phyloP scores from a whole-genome alignment of 805 yeast genomes.

The Debaryomyces prosopidis region DNA sequence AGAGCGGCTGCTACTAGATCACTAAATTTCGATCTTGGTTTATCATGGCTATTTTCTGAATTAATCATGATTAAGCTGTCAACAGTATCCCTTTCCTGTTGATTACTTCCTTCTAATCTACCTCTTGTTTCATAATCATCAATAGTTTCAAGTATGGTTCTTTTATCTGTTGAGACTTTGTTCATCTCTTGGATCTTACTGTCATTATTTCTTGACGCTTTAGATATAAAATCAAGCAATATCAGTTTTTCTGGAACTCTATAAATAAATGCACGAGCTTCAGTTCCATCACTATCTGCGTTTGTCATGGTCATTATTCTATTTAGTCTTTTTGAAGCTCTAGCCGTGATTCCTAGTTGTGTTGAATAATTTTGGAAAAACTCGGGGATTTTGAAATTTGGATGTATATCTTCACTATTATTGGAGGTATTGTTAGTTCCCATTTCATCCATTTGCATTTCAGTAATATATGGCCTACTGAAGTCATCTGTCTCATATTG shows the following conservation, averaged over 20 bases:
- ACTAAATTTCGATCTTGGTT: conserved; percentile 41
- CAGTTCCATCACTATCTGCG: conserved; percentile 11
- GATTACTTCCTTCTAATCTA: conserved; percentile 13
- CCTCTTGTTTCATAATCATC: conserved; percentile 23
- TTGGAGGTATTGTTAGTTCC: conserved; percentile 7
- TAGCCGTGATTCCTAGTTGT: conserved; percentile 20
- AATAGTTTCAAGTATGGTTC: conserved; percentile 19
- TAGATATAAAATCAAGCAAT: conserved; percentile 65
- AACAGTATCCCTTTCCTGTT: conserved; percentile 20
- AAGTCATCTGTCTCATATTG: conserved; percentile 27
- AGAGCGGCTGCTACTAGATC: conserved; percentile 47
- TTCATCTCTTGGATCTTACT: conserved; percentile 27
- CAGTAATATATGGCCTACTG: conserved; percentile 7
- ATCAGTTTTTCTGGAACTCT: conserved; percentile 69
- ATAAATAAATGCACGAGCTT: conserved; percentile 50
- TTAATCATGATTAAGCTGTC: conserved; percentile 31
- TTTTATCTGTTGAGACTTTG: background rate
- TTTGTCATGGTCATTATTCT: conserved; percentile 20
- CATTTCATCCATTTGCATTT: conserved; percentile 7
- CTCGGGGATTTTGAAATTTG: conserved; percentile 27
- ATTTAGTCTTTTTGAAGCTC: conserved; percentile 14
- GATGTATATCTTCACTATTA: conserved; percentile 19
- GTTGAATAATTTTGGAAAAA: conserved; percentile 26
- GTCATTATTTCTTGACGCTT: conserved; percentile 18
- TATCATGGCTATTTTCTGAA: conserved; percentile 19